A percentile compares a stretch with the other conserved stretches of the same genome.
phyloP scores from a whole-genome alignment of 441 rosid species.

The Erysimum cheiri region DNA sequence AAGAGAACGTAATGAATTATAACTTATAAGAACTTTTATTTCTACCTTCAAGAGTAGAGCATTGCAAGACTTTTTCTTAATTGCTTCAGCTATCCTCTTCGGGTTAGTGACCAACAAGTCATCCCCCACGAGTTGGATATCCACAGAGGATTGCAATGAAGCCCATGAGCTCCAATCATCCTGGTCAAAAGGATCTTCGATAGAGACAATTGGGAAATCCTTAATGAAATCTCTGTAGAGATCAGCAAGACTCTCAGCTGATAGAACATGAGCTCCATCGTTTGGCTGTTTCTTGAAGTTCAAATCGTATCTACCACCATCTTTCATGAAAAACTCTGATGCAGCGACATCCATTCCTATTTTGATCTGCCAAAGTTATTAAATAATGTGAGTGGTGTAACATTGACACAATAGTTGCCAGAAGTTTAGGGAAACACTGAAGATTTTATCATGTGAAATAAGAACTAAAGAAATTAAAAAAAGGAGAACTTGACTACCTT shows the following conservation, averaged over 20 bases:
- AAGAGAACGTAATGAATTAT: background rate
- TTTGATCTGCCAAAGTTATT: slow-evolving; percentile 64
- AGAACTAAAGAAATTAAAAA: background rate
- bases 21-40: background rate
- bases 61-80: slow-evolving; percentile 85
- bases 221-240: slow-evolving; percentile 81
- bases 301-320: slow-evolving; percentile 81
- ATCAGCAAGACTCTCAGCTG: slow-evolving; percentile 75
- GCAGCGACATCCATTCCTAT: slow-evolving; percentile 99
- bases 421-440: slow-evolving; percentile 12
- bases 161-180: slow-evolving; percentile 98
- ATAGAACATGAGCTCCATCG: slow-evolving; percentile 79
- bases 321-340: slow-evolving; percentile 86
- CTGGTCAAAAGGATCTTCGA: slow-evolving; percentile 97
- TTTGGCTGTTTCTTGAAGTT: slow-evolving; percentile 95
- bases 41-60: slow-evolving; percentile 83
- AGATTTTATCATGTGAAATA: background rate
- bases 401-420: background rate
- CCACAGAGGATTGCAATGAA: slow-evolving; percentile 77
- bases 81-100: slow-evolving; percentile 88
- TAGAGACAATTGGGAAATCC: slow-evolving; percentile 89
- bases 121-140: slow-evolving; percentile 92
- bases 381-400: slow-evolving; percentile 6
- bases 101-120: slow-evolving; percentile 97
- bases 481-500: slow-evolving; percentile 55